A percentile compares a stretch with the other conserved stretches of the same genome.
These are phyloP conservation scores for Coemansia interrupta DNA, from an alignment of 192 early-diverging fungal genomes.

Conservation along the genomic window DNA sequence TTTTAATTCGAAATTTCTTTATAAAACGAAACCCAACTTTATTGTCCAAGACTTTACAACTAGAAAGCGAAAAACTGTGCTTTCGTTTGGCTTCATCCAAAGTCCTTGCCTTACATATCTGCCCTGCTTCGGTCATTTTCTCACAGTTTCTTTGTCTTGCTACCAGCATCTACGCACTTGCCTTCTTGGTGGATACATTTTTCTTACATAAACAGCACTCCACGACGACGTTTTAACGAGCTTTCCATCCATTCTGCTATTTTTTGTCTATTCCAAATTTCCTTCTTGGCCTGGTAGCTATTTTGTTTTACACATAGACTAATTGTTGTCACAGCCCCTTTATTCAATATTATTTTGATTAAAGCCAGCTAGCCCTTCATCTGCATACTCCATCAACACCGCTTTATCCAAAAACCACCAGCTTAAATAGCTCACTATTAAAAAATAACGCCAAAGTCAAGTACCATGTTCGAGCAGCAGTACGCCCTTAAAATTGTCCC, in stretches of 20 bases:
- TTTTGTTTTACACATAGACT: no score
- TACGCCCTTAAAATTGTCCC: conserved; percentile 54
- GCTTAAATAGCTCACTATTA: neutral
- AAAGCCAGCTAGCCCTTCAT: neutral
- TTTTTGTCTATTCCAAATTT: neutral
- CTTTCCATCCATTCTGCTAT: no score
- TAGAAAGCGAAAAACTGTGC: no score
- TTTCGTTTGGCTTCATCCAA: no score
- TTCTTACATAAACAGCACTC: neutral
- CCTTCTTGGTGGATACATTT: neutral
- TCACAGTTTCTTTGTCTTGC: no score
- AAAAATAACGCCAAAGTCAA: neutral
- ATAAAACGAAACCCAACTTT: no score
- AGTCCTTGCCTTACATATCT: no score
- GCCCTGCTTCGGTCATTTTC: no score
- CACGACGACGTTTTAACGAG: neutral
- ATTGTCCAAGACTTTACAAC: no score
- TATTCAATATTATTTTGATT: no score
- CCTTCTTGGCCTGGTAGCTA: neutral
- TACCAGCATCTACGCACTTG: neutral
- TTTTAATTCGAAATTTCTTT: no score
- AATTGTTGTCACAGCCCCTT: no score
- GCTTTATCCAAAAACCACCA: neutral
- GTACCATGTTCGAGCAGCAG: conserved; percentile 61
- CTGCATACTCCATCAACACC: neutral